A percentile compares a stretch with the other conserved stretches of the same genome.
phyloP scores from a whole-genome alignment of 805 yeast species.

The Pichia californica region DNA sequence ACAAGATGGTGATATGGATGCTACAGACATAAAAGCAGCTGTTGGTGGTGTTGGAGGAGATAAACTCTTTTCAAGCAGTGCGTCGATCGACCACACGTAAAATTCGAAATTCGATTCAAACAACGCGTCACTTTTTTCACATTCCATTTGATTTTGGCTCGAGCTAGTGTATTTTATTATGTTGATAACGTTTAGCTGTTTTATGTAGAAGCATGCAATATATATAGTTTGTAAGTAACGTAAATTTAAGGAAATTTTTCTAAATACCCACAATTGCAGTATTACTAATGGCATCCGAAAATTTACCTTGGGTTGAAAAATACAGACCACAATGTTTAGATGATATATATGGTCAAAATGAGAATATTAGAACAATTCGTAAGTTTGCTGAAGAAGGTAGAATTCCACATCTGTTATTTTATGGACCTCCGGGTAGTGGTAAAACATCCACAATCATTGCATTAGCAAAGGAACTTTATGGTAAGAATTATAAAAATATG shows the following conservation, averaged over 20 bases:
- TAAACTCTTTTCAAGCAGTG: conserved; percentile 1
- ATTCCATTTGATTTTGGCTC: too few species aligned
- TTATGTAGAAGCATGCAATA: too few species aligned
- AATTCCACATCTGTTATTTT: conserved; percentile 86
- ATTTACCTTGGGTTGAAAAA: conserved; percentile 89
- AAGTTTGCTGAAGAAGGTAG: conserved; percentile 77
- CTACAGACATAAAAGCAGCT: background rate
- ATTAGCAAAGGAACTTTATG: conserved; percentile 80
- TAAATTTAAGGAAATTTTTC: too few species aligned
- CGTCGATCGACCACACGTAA: background rate
- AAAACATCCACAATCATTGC: conserved; percentile 87
- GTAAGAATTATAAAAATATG: conserved; percentile 74
- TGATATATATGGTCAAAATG: conserved; percentile 88
- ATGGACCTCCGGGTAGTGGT: conserved; percentile 95
- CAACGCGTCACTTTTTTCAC: background rate
- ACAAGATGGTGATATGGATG: too few species aligned
- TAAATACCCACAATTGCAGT: too few species aligned
- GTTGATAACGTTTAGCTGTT: too few species aligned
- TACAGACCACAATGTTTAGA: conserved; percentile 81
- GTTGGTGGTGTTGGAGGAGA: conserved; percentile 19
- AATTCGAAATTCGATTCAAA: too few species aligned
- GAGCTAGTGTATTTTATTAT: too few species aligned
- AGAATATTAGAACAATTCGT: conserved; percentile 77
- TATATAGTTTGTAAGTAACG: too few species aligned
- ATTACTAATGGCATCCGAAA: conserved; percentile 28